phyloP scores from a whole-genome alignment of 2,329 filamentous ascomycete genomes.

The Stagonosporopsis rhizophila region DNA sequence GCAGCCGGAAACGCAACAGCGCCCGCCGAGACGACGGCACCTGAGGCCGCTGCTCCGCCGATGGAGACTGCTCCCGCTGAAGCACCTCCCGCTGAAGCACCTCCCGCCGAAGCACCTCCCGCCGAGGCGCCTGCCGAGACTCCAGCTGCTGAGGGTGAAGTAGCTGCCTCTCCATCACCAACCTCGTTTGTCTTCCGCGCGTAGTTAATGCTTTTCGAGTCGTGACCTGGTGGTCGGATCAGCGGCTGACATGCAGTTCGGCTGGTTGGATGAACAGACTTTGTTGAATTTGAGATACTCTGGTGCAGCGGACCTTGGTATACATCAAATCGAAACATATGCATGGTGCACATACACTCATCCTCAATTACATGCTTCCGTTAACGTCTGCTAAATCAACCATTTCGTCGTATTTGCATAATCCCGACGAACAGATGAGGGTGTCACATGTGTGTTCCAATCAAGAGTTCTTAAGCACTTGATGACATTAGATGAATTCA shows the following conservation, averaged over 20 bases:
- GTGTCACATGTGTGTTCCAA: too few species aligned
- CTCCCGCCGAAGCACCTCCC: conserved; percentile 13
- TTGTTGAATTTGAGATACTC: neutral
- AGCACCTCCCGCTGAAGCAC: conserved; percentile 10
- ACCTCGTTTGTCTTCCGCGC: conserved; percentile 15
- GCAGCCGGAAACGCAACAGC: neutral
- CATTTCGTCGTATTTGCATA: too few species aligned
- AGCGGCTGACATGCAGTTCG: neutral
- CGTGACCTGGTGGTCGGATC: neutral
- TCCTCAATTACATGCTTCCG: too few species aligned
- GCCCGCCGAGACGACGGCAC: conserved; percentile 12
- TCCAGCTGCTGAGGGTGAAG: neutral
- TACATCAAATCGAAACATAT: neutral
- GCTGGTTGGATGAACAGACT: neutral
- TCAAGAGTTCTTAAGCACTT: too few species aligned
- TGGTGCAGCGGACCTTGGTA: neutral
- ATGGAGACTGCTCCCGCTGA: conserved; percentile 1
- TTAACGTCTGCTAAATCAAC: too few species aligned
- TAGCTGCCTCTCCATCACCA: neutral
- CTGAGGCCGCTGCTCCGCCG: neutral
- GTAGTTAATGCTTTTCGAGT: neutral
- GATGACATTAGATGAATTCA: conserved; percentile 1
- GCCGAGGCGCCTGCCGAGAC: conserved; percentile 1
- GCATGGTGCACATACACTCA: too few species aligned
- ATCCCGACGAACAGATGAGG: too few species aligned